Percentiles rank a stretch among this genome's conserved stretches.
Conservation (phyloP, 495 filamentous ascomycete species). For the Ascodesmis nigricans region DNA sequence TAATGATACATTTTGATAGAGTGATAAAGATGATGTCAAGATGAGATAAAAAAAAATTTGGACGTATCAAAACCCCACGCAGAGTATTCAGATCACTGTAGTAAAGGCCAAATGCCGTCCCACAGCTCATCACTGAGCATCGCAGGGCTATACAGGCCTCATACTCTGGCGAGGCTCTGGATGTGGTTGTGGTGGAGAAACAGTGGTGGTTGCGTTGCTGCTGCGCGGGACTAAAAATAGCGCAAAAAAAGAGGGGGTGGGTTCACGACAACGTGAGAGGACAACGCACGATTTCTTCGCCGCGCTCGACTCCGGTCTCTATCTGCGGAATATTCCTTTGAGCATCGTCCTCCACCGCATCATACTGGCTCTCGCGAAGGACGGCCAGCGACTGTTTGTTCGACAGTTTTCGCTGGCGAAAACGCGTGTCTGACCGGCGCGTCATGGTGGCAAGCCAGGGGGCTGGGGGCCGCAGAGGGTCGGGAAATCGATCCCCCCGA, state of each 20-base stretch:
- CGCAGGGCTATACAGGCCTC: too few species aligned
- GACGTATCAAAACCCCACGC: too few species aligned
- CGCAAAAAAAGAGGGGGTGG: constrained; percentile 7
- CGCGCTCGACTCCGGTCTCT: constrained; percentile 89
- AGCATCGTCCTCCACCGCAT: constrained; percentile 45
- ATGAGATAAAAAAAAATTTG: too few species aligned
- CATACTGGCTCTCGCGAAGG: constrained; percentile 74
- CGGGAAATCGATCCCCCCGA: constrained; percentile 17
- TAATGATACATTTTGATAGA: too few species aligned
- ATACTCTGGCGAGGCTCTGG: too few species aligned
- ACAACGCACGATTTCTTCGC: constrained; percentile 80
- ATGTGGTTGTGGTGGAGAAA: too few species aligned
- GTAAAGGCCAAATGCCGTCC: too few species aligned
- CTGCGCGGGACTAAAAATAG: constrained; percentile 22
- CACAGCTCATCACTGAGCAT: too few species aligned
- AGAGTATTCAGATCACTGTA: too few species aligned
- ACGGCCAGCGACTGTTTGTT: constrained; percentile 69
- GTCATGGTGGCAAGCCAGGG: constrained; percentile 22
- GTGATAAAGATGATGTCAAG: too few species aligned
- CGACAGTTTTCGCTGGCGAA: constrained; percentile 77
- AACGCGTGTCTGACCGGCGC: constrained; percentile 22
- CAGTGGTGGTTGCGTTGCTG: constrained; percentile 16
- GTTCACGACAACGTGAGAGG: constrained; percentile 18
- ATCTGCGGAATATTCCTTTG: constrained; percentile 53
- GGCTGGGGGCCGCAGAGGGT: constrained; percentile 11